A percentile compares a stretch with the other conserved stretches of the same genome.
phyloP scores from a whole-genome alignment of 2,329 filamentous ascomycete genomes.

The Fusarium papillatum region DNA sequence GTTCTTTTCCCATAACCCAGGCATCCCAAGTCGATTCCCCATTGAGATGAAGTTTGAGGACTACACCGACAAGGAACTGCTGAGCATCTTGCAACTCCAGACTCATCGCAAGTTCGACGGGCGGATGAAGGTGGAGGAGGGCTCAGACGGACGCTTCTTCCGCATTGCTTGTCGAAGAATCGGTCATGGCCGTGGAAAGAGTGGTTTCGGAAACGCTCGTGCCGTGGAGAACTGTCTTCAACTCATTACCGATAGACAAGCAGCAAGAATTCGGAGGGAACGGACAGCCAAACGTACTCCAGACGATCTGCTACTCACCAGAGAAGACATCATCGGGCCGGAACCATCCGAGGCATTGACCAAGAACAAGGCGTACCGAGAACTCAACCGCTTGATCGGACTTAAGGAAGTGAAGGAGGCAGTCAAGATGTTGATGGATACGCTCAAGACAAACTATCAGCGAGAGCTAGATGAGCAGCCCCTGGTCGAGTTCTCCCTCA shows the following conservation, averaged over 20 bases:
- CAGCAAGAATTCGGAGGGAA: slow-evolving; percentile 64
- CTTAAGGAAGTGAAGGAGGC: slow-evolving; percentile 73
- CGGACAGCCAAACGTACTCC: slow-evolving; percentile 55
- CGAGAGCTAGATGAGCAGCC: slow-evolving; percentile 74
- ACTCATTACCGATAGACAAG: slow-evolving; percentile 69
- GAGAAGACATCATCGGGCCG: slow-evolving; percentile 80
- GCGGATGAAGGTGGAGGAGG: slow-evolving; percentile 72
- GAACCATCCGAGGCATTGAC: slow-evolving; percentile 69
- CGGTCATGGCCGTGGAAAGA: slow-evolving; percentile 71
- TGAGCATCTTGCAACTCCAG: slow-evolving; percentile 68
- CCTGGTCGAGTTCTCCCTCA: slow-evolving; percentile 71
- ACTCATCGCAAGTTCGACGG: slow-evolving; percentile 67
- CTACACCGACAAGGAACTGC: slow-evolving; percentile 75
- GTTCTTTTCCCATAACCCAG: slow-evolving; percentile 82
- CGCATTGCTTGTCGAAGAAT: slow-evolving; percentile 74
- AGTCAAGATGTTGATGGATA: slow-evolving; percentile 70
- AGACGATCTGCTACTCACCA: slow-evolving; percentile 72
- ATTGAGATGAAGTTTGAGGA: slow-evolving; percentile 76
- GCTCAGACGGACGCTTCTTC: slow-evolving; percentile 70
- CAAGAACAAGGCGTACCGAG: slow-evolving; percentile 67
- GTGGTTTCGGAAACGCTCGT: slow-evolving; percentile 82
- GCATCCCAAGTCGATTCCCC: slow-evolving; percentile 78
- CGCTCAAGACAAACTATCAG: slow-evolving; percentile 73
- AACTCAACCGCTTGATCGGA: slow-evolving; percentile 71
- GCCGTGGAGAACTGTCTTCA: slow-evolving; percentile 74